Evolutionary conservation across 108 stramenopile species (phyloP), one percentile per base, ranked within the genome.

Genomic region (Cyclotella cryptica): DNA sequence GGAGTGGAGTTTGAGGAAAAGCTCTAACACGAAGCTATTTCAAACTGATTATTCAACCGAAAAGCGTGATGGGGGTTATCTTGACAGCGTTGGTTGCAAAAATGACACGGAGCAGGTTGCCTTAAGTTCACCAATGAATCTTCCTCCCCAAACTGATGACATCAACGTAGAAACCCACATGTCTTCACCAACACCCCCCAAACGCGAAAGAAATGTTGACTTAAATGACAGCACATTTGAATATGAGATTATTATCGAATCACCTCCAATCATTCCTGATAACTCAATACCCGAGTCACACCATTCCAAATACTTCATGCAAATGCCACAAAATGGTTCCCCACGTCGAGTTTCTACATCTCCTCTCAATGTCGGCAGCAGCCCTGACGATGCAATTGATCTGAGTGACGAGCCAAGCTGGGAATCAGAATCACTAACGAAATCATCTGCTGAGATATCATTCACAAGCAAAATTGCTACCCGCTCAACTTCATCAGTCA

Each of bases 341-440:
- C 77, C 79, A 62, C 79, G 79, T 41, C 51, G 79, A 22, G 66
- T 80, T 53, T 80, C 79, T 28, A 61, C 79, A 19, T 80, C 79
- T 19, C 79, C 79, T 47, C 43, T 18, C 22, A 24, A 21, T 27
- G 44, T 40, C 51, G 62, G 54, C 28, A 69, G n/a, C 39, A 27
- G 66, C 79, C 66, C 47, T 42, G 66, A 65, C 13, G 66, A 80
- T 43, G 72, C 66, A 28, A 80, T 80, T 35, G 72, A 80, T 39
- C 57, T 80, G 12, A 45, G 29, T 0, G 71, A 74, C 46, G 79
- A 80, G 24, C 35, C 63, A 39, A 52, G 35, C 19, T 43, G 1
- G 22, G 79, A 80, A 14, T 29, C 63, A 39, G 62, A 46, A n/a
- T 41, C 5, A 22, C 22, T 17, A 71, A 39, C 41, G 43, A 21